Evolutionary conservation across 371 early-diverging fungal genomes (phyloP).

Genomic region (Apophysomyces ossiformis): DNA sequence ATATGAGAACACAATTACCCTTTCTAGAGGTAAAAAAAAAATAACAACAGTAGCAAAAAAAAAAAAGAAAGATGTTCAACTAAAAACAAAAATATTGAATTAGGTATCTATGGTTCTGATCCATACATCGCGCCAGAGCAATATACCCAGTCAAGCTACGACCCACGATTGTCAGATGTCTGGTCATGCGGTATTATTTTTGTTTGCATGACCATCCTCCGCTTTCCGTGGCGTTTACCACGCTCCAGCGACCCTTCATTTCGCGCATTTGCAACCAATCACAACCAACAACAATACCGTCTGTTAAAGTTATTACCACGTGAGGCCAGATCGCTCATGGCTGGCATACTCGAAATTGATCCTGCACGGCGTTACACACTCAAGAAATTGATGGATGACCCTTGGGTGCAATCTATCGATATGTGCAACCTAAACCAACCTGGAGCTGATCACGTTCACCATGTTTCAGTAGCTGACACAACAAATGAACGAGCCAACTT

Average conservation of each 20-base stretch:
- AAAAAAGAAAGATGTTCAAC: too few relatives aligned
- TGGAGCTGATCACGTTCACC: constrained; percentile 53
- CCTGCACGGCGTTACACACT: constrained; percentile 54
- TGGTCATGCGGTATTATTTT: constrained; percentile 86
- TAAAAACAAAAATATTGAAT: constrained; percentile 1
- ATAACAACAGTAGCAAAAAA: too few relatives aligned
- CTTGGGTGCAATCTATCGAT: constrained; percentile 64
- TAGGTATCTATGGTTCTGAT: constrained; percentile 82
- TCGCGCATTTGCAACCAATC: constrained; percentile 50
- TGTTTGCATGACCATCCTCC: constrained; percentile 74
- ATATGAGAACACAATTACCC: constrained; percentile 58
- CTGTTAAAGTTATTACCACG: constrained; percentile 55
- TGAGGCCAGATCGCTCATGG: constrained; percentile 50
- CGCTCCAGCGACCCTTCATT: constrained; percentile 62
- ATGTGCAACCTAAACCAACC: constrained; percentile 52
- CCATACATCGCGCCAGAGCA: constrained; percentile 95
- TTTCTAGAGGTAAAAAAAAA: constrained; percentile 60
- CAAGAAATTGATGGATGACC: constrained; percentile 41
- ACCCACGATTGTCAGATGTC: constrained; percentile 72
- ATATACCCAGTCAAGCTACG: constrained; percentile 62
- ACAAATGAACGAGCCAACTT: constrained; percentile 37
- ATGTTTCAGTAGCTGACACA: constrained; percentile 36
- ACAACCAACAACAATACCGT: constrained; percentile 45
- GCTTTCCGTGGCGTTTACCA: constrained; percentile 79
- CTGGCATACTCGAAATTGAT: constrained; percentile 56